Base-by-base conservation (phyloP, 2,329 filamentous ascomycete genomes). In the Monosporascus sp. region DNA sequence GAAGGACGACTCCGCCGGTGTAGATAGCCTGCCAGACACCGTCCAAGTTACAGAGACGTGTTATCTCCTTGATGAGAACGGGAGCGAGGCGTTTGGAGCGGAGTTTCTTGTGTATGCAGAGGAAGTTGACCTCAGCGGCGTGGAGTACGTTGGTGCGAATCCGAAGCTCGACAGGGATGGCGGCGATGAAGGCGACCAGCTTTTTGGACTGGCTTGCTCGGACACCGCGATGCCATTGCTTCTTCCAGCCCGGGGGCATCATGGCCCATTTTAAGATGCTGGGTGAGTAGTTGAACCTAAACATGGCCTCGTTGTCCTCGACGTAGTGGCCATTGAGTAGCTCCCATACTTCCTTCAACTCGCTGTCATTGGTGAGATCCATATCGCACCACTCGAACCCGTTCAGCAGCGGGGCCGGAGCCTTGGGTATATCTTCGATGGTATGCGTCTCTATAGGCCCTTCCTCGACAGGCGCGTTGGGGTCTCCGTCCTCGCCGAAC, bases 21-120 rank as follows among this genome's bases (percentile, higher is more conserved):
- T 97, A 97, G 54, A 99, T 89, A 49, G 93, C 94, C 73, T 99
- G 94, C 80, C 88, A 97, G 60, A 95, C 87, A 53, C 87, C 89
- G 59, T 88, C 79, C 48, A 91, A 74, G 72, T 97, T 95, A 77
- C 91, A 96, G 58, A 91, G 83, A 48, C 94, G 87, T 5, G 94
- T 99, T 63, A 99, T 91, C 70, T 99, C 94, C 72, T 97, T 97
- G 78, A 99, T 99, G 51, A 99, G 83, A 2, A 97, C 88, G 0
- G 94, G 94, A 0, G 94, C 86, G 44, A 99, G 84, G 51, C 94
- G 87, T 77, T 97, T 97, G 54, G 89, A 85, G 49, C 94, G 89
- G 35, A 99, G 84, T 74, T 97, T 97, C 79, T 97, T 97, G 79
- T 99, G 94, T 52, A 99, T 87, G 67, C 92, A 96, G 60, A 99